Percentiles rank a stretch among this genome's conserved stretches.
Conservation (phyloP, 805 yeast genomes). For the Candida mattraensis region DNA sequence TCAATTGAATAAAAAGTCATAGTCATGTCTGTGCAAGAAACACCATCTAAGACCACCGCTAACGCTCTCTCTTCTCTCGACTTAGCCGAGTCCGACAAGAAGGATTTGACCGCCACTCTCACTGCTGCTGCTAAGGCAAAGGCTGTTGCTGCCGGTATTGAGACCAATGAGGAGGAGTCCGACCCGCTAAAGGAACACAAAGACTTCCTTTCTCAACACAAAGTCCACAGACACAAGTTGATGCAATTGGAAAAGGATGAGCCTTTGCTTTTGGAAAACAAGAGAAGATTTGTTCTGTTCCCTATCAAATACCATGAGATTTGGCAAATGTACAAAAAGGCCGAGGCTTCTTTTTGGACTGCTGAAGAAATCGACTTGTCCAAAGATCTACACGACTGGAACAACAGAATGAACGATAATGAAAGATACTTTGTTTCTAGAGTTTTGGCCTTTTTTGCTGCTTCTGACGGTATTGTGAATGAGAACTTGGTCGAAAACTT, state of each 20-base stretch:
- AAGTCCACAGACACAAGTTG: slow-evolving; percentile 69
- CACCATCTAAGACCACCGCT: slow-evolving; percentile 70
- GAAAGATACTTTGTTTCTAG: slow-evolving; percentile 91
- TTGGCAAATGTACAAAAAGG: slow-evolving; percentile 98
- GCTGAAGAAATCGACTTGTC: slow-evolving; percentile 97
- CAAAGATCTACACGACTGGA: slow-evolving; percentile 93
- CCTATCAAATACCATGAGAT: slow-evolving; percentile 97
- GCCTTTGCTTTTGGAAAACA: slow-evolving; percentile 84
- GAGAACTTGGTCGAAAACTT: slow-evolving; percentile 97
- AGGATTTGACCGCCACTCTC: slow-evolving; percentile 42
- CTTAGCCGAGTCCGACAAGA: slow-evolving; percentile 40
- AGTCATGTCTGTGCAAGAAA: slow-evolving; percentile 58
- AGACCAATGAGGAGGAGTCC: slow-evolving; percentile 11
- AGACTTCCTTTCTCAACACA: slow-evolving; percentile 59
- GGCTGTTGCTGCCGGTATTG: slow-evolving; percentile 24
- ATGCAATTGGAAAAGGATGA: slow-evolving; percentile 81
- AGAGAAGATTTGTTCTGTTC: slow-evolving; percentile 85
- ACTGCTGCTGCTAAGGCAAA: slow-evolving; percentile 41
- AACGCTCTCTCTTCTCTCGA: slow-evolving; percentile 53
- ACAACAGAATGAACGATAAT: slow-evolving; percentile 79
- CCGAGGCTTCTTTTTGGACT: slow-evolving; percentile 99
- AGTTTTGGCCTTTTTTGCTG: slow-evolving; percentile 96
- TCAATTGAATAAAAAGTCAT: background rate
- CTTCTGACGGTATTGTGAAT: slow-evolving; percentile 97
- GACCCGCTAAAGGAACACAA: slow-evolving; percentile 43